Percentiles rank a stretch among this genome's conserved stretches.
phyloP scores from a whole-genome alignment of 108 stramenopile genomes.

The Nitzschia putrida region DNA sequence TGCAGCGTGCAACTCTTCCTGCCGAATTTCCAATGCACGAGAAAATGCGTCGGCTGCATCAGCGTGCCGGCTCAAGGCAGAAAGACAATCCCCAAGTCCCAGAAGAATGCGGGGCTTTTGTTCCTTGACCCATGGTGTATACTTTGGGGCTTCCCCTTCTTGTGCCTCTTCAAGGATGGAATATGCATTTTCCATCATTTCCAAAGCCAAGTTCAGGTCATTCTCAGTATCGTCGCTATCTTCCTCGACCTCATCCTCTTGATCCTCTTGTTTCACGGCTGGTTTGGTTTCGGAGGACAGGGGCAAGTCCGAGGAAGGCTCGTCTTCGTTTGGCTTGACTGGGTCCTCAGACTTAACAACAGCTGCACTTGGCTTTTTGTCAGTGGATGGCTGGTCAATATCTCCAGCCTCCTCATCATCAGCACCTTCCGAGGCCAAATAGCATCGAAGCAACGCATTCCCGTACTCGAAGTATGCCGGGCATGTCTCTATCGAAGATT shows the following conservation, averaged over 20 bases:
- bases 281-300: neutral
- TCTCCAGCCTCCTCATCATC: constrained; percentile 26
- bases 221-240: constrained; percentile 33
- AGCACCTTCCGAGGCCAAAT: constrained; percentile 15
- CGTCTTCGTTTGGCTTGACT: constrained; percentile 10
- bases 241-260: constrained; percentile 27
- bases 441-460: constrained; percentile 68
- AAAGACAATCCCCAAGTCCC: constrained; percentile 73
- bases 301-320: neutral
- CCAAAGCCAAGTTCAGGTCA: constrained; percentile 62
- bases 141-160: constrained; percentile 10
- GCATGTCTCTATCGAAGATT: constrained; percentile 58
- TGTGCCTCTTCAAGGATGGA: constrained; percentile 55
- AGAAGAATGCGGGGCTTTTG: constrained; percentile 66
- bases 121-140: constrained; percentile 43
- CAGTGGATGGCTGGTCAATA: constrained; percentile 23
- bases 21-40: constrained; percentile 64
- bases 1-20: constrained; percentile 34
- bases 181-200: constrained; percentile 80
- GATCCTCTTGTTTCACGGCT: constrained; percentile 13
- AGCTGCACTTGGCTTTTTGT: constrained; percentile 30
- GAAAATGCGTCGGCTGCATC: constrained; percentile 79
- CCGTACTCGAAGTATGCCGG: constrained; percentile 83
- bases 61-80: constrained; percentile 46
- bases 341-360: constrained; percentile 48